Evolutionary conservation across 2,329 filamentous ascomycete species (phyloP).

Genomic region (Fusarium sp.): DNA sequence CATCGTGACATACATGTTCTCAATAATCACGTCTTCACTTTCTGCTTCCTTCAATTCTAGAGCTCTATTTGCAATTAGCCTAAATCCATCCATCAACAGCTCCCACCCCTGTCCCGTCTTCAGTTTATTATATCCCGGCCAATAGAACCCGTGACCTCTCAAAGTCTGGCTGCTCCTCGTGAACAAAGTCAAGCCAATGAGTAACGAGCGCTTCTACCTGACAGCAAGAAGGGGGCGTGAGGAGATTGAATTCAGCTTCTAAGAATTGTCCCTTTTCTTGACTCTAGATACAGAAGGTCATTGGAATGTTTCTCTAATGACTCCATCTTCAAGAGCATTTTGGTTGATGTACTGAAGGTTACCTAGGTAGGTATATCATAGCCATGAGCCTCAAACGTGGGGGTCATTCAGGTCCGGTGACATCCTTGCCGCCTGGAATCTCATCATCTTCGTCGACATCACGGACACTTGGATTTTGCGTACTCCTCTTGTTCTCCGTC

Average conservation of each 20-base stretch:
- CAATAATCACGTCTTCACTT: not conserved
- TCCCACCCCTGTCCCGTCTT: not conserved
- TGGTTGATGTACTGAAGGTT: not conserved
- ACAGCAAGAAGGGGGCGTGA: not conserved
- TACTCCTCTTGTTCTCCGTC: not conserved
- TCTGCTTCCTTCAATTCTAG: not conserved
- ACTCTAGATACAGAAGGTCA: not conserved
- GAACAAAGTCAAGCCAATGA: constrained; percentile 35
- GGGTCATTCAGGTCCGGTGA: not conserved
- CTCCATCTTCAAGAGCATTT: not conserved
- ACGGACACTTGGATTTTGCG: not conserved
- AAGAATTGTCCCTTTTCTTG: not conserved
- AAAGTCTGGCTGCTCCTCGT: constrained; percentile 21
- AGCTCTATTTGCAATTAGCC: constrained; percentile 29
- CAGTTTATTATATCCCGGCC: constrained; percentile 26
- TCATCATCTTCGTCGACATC: not conserved
- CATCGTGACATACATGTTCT: not conserved
- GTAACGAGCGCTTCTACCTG: constrained; percentile 37
- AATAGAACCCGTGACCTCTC: constrained; percentile 20
- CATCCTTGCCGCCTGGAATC: not conserved
- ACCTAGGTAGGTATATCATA: not conserved
- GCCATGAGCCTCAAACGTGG: constrained; percentile 1
- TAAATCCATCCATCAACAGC: constrained; percentile 19
- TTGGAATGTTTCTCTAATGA: not conserved
- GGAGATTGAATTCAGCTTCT: not conserved